Percentiles rank a stretch among this genome's conserved stretches.
Evolutionary conservation across 2,329 filamentous ascomycete species (phyloP).

Genomic region (Arthrinium phaeospermum): DNA sequence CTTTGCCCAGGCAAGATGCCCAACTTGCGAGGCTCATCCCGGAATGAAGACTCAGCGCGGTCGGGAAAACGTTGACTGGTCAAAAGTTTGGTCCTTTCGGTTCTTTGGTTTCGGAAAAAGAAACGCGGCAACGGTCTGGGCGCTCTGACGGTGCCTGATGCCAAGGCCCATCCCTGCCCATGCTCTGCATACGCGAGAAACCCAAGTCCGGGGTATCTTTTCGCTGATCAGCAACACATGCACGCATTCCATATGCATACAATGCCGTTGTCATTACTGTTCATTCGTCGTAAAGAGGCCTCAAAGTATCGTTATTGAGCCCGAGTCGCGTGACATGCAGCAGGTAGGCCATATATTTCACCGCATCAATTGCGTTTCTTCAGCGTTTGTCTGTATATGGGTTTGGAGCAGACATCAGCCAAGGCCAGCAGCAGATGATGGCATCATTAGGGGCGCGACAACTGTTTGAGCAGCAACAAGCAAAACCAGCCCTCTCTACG

Average conservation of each 20-base stretch:
- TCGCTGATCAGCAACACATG: not conserved
- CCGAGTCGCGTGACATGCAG: not conserved
- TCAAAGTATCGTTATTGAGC: not conserved
- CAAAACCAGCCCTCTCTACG: not conserved
- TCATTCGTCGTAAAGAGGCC: not conserved
- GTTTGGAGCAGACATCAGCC: not conserved
- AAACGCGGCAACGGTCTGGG: not conserved
- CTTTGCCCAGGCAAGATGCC: not conserved
- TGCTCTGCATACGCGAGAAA: constrained; percentile 9
- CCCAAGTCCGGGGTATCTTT: not conserved
- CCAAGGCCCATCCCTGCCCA: constrained; percentile 9
- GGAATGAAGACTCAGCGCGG: not conserved
- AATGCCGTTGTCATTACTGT: not conserved
- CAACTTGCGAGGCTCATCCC: not conserved
- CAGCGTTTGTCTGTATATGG: not conserved
- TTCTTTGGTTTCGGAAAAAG: not conserved
- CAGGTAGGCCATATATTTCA: not conserved
- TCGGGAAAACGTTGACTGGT: not conserved
- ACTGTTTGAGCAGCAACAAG: not conserved
- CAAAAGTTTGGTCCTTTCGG: not conserved
- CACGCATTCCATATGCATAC: not conserved
- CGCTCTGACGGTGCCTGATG: not conserved
- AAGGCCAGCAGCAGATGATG: not conserved
- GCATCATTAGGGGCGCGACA: not conserved
- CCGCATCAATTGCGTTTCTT: not conserved